A percentile compares a stretch with the other conserved stretches of the same genome.
These are phyloP conservation scores for Pugionium cornutum DNA, from an alignment of 345 rosid genomes.

Conservation along the genomic window DNA sequence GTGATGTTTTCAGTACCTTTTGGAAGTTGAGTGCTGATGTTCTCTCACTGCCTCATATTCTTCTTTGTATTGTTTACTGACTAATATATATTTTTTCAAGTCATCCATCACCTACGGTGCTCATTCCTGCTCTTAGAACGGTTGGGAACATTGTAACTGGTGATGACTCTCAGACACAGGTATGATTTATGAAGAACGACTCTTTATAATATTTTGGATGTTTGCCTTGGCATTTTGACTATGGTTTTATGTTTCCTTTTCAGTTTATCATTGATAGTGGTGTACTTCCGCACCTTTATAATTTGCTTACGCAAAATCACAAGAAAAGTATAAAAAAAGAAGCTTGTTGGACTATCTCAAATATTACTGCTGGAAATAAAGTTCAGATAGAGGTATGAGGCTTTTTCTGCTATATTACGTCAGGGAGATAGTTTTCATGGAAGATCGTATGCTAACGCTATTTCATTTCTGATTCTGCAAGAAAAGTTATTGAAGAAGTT, in stretches of 20 bases:
- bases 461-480: constrained; percentile 12
- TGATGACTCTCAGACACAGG: constrained; percentile 91
- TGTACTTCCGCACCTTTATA: constrained; percentile 66
- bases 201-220: constrained; percentile 5
- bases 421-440: constrained; percentile 12
- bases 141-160: constrained; percentile 85
- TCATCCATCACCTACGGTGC: constrained; percentile 79
- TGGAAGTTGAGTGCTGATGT: constrained; percentile 11
- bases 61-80: constrained; percentile 22
- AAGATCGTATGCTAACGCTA: constrained; percentile 24
- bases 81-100: constrained; percentile 42
- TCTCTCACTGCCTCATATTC: neutral
- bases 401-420: constrained; percentile 17
- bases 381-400: constrained; percentile 71
- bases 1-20: constrained; percentile 10
- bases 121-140: constrained; percentile 82
- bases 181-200: constrained; percentile 27
- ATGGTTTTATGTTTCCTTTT: constrained; percentile 20
- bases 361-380: constrained; percentile 82
- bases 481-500: constrained; percentile 1
- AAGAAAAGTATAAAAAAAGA: constrained; percentile 87
- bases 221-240: constrained; percentile 23
- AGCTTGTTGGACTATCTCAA: constrained; percentile 94
- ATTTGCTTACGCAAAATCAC: constrained; percentile 71
- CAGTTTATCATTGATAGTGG: constrained; percentile 78